Evolutionary conservation across 228 moss, liverwort and hornwort genomes (phyloP), one percentile per base, ranked within the genome.

Genomic region (Sphagnum magellanicum): DNA sequence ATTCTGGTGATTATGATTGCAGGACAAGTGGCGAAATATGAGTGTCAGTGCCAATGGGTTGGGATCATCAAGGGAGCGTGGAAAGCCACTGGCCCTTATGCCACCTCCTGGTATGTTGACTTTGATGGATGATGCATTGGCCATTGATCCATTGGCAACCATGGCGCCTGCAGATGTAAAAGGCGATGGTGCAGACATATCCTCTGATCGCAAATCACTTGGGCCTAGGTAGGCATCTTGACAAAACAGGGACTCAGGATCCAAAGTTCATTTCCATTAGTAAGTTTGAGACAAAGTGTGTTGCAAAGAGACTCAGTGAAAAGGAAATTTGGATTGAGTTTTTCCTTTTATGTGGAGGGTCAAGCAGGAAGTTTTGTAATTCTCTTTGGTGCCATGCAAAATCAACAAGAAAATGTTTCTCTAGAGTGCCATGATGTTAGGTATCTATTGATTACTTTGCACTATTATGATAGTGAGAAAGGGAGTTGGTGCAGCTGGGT

Each of bases 11-110:
- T 47, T 50, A 15, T 10, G 63, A 48, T 69, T 79, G 76, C 58
- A 98, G 98, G 98, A 98, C 75, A 98, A 98, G 92, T 98, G 98
- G 98, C 87, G 98, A 74, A 98, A 98, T 64, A 98, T 98, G 98
- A 98, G 98, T 79, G 98, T 98, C 59, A 98, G 93, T 71, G 88
- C 98, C 71, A 98, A 94, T 80, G 98, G 98, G 16, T 47, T 84
- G 74, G 93, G 91, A 10, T 78, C 92, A 65, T 86, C 91, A n/a
- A 87, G 93, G 78, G 84, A 84, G 71, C 61, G 84, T 61, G 61
- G 51, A 70, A 98, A 94, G 73, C 85, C 91, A 50, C 61, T 88
- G 66, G 70, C 89, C 52, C 71, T 87, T 72, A 76, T 74, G 16
- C 84, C 83, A 68, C 90, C 87, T 64, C 70, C 90, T 17, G 98